Evolutionary conservation across 805 yeast species (phyloP), one percentile per base, ranked within the genome.

Genomic region (Saccharomycopsis babjevae): DNA sequence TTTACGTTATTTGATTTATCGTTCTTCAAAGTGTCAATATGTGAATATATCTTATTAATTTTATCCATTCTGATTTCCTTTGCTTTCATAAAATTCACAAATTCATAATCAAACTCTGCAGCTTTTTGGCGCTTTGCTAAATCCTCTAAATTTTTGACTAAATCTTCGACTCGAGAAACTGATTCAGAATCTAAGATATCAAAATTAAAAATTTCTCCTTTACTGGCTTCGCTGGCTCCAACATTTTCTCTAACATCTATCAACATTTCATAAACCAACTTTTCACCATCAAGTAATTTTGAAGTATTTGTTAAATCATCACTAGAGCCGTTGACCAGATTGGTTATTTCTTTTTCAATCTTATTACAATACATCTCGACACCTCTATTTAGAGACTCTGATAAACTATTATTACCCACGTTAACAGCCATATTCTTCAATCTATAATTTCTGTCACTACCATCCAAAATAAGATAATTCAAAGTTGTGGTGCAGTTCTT

Each of bases 391-490:
- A 63, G 22, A n/a, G 64, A 61, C 38, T 63, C 65, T 11, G 57
- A 56, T 16, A 63, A 58, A 56, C 61, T 63, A 42, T 58, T 63
- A 40, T 60, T 61, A 20, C 65, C 65, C 25, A 63, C 61, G 46
- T 54, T 38, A 6, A 63, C 64, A 11, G 64, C 65, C 50, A 63
- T 28, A 39, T 60, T 63, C 30, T 56, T 46, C 32, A 63, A 58
- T 57, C 60, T 61, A 38, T 59, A 60, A 32, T 40, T 58, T 10
- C 61, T 61, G 39, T 60, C 65, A 39, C 20, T 50, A n/a, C 54
- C 40, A 22, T 54, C 36, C 54, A 62, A 54, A 50, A 58, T 40
- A n/a, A 60, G 54, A 55, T 60, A 59, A 54, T 62, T 62, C 39
- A 62, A 52, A 2, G 50, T 55, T 25, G 59, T 62, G 36, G 30